These are phyloP conservation scores for Sporisorium scitamineum DNA, from an alignment of 1,284 basidiomycete genomes.

Conservation along the genomic window DNA sequence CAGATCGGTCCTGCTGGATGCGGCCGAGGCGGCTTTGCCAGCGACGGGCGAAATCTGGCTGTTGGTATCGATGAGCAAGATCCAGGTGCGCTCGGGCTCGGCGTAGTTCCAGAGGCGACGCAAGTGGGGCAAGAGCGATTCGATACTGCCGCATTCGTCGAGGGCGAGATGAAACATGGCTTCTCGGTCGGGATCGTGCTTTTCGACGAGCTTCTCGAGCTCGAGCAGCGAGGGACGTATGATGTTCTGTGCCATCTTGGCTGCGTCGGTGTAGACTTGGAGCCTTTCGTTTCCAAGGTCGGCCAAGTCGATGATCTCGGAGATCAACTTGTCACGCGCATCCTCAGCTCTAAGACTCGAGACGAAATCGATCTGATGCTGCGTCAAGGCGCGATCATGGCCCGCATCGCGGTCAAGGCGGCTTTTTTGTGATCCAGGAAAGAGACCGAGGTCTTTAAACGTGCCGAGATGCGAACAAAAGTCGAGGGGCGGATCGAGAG, in stretches of 20 bases:
- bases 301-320: neutral
- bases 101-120: neutral
- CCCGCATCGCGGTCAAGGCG: neutral
- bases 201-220: neutral
- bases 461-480: neutral
- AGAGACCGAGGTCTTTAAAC: neutral
- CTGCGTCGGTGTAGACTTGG: neutral
- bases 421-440: neutral
- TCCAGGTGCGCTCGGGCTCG: conserved; percentile 1
- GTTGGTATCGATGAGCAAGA: neutral
- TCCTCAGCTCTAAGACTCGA: neutral
- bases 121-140: neutral
- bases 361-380: neutral
- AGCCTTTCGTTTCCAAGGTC: neutral
- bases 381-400: no score
- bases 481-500: neutral
- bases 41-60: neutral
- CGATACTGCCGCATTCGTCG: neutral
- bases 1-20: neutral
- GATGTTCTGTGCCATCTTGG: neutral
- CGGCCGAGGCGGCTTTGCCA: neutral
- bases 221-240: neutral
- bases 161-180: neutral
- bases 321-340: neutral
- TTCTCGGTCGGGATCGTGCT: neutral